phyloP scores from a whole-genome alignment of 1,284 basidiomycete genomes.

The Cryptococcus sp. region DNA sequence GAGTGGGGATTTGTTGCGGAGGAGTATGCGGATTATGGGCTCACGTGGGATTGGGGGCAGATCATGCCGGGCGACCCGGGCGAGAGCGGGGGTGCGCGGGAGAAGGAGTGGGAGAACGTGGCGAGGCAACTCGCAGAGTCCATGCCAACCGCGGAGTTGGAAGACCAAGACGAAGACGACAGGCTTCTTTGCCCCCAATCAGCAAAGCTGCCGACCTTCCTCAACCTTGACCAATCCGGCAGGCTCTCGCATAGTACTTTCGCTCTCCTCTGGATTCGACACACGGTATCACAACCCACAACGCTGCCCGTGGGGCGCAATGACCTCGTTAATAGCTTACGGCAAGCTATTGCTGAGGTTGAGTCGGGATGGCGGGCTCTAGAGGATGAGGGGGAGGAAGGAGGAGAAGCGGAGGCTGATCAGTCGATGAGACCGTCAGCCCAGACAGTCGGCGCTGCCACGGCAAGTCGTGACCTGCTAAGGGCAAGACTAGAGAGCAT shows the following conservation, averaged over 20 bases:
- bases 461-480: not conserved
- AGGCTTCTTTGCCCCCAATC: constrained; percentile 6
- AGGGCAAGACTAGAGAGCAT: constrained; percentile 12
- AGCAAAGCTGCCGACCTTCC: constrained; percentile 2
- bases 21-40: constrained; percentile 31
- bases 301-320: too few relatives aligned
- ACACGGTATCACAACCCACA: not conserved
- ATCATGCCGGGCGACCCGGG: not conserved
- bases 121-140: too few relatives aligned
- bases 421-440: too few relatives aligned
- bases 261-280: constrained; percentile 11
- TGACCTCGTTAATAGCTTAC: too few relatives aligned
- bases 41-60: constrained; percentile 29
- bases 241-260: constrained; percentile 24
- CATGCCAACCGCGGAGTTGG: not conserved
- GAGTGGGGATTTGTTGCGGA: constrained; percentile 65
- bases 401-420: too few relatives aligned
- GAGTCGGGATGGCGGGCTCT: too few relatives aligned
- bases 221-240: constrained; percentile 27
- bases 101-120: too few relatives aligned
- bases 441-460: not conserved
- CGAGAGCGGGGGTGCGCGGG: too few relatives aligned
- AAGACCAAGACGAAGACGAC: constrained; percentile 11
- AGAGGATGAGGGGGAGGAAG: too few relatives aligned
- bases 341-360: too few relatives aligned